phyloP scores from a whole-genome alignment of 345 rosid species.

The Salix exigua region DNA sequence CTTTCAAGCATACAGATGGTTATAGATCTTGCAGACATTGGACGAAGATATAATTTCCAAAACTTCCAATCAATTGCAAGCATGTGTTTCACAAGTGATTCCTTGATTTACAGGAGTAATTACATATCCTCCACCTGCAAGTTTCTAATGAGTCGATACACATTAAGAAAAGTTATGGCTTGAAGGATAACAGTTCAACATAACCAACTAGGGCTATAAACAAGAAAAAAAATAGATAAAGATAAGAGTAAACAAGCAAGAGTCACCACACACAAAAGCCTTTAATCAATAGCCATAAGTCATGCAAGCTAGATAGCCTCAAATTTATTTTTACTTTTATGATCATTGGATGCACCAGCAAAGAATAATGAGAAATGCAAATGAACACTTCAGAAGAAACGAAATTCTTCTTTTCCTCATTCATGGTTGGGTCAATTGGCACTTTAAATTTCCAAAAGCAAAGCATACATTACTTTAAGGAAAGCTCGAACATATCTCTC shows the following conservation, averaged over 20 bases:
- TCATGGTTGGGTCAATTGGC: not conserved
- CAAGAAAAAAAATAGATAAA: not conserved
- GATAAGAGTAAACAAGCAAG: not conserved
- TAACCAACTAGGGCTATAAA: not conserved
- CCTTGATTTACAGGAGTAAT: slow-evolving; percentile 69
- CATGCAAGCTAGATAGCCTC: not conserved
- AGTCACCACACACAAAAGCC: not conserved
- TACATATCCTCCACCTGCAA: slow-evolving; percentile 90
- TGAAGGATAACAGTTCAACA: not conserved
- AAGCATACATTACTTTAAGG: slow-evolving; percentile 73
- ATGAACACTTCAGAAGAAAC: not conserved
- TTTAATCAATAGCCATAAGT: not conserved
- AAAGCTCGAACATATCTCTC: slow-evolving; percentile 79
- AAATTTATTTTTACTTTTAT: not conserved
- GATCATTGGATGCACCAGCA: not conserved
- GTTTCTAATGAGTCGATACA: not conserved
- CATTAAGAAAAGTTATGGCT: not conserved
- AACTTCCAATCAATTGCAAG: slow-evolving; percentile 86
- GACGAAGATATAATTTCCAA: slow-evolving; percentile 64
- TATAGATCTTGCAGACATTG: slow-evolving; percentile 58
- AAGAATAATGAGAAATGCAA: not conserved
- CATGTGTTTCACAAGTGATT: slow-evolving; percentile 86
- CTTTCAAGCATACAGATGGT: slow-evolving; percentile 81
- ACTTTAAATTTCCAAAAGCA: slow-evolving; percentile 13
- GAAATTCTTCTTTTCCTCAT: not conserved